These are phyloP conservation scores for Neurospora crassa DNA, from an alignment of 2,329 filamentous ascomycete species.

Conservation along the genomic window DNA sequence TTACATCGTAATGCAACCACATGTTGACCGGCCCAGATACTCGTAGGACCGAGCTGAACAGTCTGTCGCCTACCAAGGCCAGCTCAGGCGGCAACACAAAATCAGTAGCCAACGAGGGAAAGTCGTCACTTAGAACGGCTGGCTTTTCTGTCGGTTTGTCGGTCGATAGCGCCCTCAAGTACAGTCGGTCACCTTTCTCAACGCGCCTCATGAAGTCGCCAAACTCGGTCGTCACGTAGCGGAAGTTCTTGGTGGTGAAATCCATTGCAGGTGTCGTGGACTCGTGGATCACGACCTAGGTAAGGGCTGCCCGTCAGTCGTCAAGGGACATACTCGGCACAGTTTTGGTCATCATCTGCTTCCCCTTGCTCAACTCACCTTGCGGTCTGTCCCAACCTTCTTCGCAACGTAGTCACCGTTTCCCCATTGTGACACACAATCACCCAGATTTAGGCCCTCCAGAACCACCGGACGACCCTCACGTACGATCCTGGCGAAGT, in stretches of 20 bases:
- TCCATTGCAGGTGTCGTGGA: conserved; percentile 59
- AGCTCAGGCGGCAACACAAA: conserved; percentile 60
- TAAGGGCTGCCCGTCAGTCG: not conserved
- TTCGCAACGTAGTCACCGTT: conserved; percentile 53
- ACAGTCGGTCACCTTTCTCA: conserved; percentile 51
- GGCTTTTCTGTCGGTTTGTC: conserved; percentile 59
- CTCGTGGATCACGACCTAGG: conserved; percentile 64
- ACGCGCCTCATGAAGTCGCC: conserved; percentile 55
- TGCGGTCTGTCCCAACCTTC: conserved; percentile 49
- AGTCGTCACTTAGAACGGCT: conserved; percentile 62
- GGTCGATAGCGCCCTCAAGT: conserved; percentile 68
- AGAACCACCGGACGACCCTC: conserved; percentile 55
- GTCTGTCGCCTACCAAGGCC: conserved; percentile 44
- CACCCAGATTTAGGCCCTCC: conserved; percentile 54
- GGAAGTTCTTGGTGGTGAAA: conserved; percentile 76
- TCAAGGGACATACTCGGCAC: not conserved
- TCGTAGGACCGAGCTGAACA: conserved; percentile 70
- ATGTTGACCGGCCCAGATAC: conserved; percentile 74
- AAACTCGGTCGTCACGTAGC: conserved; percentile 61
- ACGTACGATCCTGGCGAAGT: conserved; percentile 52
- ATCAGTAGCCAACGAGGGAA: conserved; percentile 57
- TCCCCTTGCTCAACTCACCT: conserved; percentile 32
- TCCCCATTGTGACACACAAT: conserved; percentile 58
- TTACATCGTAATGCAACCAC: conserved; percentile 83
- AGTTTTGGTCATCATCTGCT: not conserved